Conservation (phyloP, 148 eudicot species). For the Vaccinium myrtillus region DNA sequence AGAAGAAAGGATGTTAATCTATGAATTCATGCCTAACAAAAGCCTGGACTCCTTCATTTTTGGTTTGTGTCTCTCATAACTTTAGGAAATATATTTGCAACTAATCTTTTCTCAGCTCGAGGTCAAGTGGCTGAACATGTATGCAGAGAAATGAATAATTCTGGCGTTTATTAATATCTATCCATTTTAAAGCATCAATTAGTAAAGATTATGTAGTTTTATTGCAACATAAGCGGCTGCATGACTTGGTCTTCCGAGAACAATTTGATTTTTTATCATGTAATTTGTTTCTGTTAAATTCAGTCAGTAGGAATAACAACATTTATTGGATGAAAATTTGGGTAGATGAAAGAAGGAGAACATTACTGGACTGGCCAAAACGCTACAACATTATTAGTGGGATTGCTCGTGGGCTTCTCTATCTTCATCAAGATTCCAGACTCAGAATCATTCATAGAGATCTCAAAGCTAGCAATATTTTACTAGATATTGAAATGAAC, state of each 20-base stretch:
- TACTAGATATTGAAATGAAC: constrained; percentile 24
- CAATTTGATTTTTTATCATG: neutral
- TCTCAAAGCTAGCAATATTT: constrained; percentile 8
- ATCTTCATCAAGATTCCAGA: constrained; percentile 28
- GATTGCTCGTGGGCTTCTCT: constrained; percentile 21
- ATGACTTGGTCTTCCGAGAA: neutral
- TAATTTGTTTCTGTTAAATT: neutral
- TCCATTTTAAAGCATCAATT: neutral
- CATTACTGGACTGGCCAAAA: constrained; percentile 16
- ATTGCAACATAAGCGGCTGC: neutral
- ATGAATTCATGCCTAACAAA: neutral
- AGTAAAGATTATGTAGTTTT: neutral
- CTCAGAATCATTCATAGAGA: too few species aligned
- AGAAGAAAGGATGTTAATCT: constrained; percentile 24
- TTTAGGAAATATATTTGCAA: neutral
- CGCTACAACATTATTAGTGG: constrained; percentile 18
- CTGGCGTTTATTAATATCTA: neutral
- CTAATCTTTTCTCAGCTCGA: neutral
- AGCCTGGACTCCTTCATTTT: constrained; percentile 11
- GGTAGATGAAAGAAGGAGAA: neutral
- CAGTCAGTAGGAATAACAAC: neutral
- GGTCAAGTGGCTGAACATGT: neutral
- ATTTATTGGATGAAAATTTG: neutral
- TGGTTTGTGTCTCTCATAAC: constrained; percentile 9
- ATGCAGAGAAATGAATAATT: neutral